Percentiles rank a stretch among this genome's conserved stretches.
These are phyloP conservation scores for Zygotorulaspora florentina DNA, from an alignment of 805 yeast genomes.

Conservation along the genomic window DNA sequence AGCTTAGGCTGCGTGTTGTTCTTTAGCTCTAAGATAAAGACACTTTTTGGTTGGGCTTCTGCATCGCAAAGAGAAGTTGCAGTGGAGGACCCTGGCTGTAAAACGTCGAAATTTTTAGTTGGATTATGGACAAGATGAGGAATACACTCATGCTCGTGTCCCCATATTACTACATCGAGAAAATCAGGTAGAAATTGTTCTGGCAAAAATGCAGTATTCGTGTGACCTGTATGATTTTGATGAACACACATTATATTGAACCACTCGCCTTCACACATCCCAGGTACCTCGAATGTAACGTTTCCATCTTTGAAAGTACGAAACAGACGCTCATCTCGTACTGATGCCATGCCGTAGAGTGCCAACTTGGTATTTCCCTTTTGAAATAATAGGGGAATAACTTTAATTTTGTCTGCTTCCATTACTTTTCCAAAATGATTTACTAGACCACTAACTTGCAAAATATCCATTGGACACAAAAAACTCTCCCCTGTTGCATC, in stretches of 20 bases:
- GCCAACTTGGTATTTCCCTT: constrained; percentile 83
- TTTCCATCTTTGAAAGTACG: constrained; percentile 76
- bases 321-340: constrained; percentile 83
- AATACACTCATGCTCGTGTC: constrained; percentile 94
- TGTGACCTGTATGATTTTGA: constrained; percentile 83
- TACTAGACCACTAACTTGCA: constrained; percentile 74
- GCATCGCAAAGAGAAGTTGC: constrained; percentile 88
- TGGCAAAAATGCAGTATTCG: constrained; percentile 78
- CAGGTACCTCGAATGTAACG: constrained; percentile 75
- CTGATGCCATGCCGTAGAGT: constrained; percentile 81
- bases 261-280: constrained; percentile 57
- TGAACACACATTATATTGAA: constrained; percentile 84
- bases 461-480: constrained; percentile 79
- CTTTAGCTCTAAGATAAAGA: constrained; percentile 64
- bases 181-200: constrained; percentile 79
- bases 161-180: constrained; percentile 86
- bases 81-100: constrained; percentile 92
- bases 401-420: constrained; percentile 67
- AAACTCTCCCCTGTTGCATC: constrained; percentile 87
- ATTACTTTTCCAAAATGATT: constrained; percentile 86
- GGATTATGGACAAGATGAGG: constrained; percentile 59
- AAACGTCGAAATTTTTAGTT: constrained; percentile 60
- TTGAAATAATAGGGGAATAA: constrained; percentile 73
- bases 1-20: constrained; percentile 56
- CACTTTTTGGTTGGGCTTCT: constrained; percentile 72